phyloP scores from a whole-genome alignment of 768 basidiomycete species.

The Pisolithus marmoratus region DNA sequence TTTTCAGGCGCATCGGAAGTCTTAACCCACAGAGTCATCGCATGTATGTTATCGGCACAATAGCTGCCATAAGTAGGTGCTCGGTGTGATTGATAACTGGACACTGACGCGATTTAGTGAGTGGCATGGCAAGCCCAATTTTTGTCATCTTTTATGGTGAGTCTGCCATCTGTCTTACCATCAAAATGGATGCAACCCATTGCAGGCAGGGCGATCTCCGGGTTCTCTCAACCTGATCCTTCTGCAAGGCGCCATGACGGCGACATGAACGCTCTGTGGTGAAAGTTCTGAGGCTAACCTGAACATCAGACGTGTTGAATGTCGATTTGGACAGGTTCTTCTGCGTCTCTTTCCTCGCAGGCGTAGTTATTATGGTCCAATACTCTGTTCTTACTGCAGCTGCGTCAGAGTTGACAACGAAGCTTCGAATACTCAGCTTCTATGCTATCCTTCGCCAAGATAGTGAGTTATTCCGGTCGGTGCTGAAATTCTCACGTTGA shows the following conservation, averaged over 20 bases:
- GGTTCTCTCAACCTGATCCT: not conserved
- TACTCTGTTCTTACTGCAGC: conserved; percentile 64
- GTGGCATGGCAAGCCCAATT: conserved; percentile 66
- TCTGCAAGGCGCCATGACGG: not conserved
- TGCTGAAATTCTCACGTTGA: not conserved
- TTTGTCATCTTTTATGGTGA: conserved; percentile 63
- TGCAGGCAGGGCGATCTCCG: not conserved
- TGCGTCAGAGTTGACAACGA: conserved; percentile 65
- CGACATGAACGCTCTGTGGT: conserved; percentile 69
- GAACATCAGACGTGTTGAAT: not conserved
- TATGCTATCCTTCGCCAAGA: conserved; percentile 87
- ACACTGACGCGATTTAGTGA: conserved; percentile 21
- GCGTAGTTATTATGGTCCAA: conserved; percentile 55
- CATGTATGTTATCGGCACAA: conserved; percentile 51
- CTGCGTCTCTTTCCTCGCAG: conserved; percentile 69
- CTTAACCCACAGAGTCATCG: conserved; percentile 57
- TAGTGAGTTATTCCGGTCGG: conserved; percentile 36
- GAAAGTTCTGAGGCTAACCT: conserved; percentile 8
- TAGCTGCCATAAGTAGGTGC: conserved; percentile 43
- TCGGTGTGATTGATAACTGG: not conserved
- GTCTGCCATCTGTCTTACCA: not conserved
- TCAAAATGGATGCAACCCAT: not conserved
- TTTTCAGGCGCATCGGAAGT: conserved; percentile 66
- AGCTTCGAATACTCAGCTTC: conserved; percentile 70
- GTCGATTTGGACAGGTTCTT: conserved; percentile 51